phyloP scores from a whole-genome alignment of 2,329 filamentous ascomycete species.

The Neofusicoccum parvum region DNA sequence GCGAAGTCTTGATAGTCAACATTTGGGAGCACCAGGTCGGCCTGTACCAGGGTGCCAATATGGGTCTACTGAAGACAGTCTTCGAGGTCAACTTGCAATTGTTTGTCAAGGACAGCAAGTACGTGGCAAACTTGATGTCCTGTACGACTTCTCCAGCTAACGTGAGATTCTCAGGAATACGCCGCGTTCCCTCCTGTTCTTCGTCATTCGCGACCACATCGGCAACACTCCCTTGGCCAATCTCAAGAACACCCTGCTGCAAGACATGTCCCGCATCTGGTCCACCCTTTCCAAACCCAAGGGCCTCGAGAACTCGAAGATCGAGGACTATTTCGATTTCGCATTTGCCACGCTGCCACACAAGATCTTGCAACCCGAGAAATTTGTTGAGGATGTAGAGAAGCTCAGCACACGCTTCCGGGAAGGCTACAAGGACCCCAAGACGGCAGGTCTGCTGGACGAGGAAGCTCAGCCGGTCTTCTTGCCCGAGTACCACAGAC shows the following conservation, averaged over 20 bases:
- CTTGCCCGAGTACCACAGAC: constrained; percentile 88
- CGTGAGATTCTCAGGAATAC: constrained; percentile 62
- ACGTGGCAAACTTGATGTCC: constrained; percentile 39
- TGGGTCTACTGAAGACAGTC: constrained; percentile 97
- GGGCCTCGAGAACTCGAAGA: constrained; percentile 83
- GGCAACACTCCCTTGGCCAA: constrained; percentile 89
- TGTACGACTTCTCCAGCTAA: constrained; percentile 14
- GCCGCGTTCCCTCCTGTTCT: constrained; percentile 90
- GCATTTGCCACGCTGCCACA: constrained; percentile 94
- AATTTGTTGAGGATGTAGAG: constrained; percentile 79
- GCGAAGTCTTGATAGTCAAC: constrained; percentile 96
- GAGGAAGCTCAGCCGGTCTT: constrained; percentile 80
- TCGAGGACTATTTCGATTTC: constrained; percentile 98
- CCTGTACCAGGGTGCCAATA: constrained; percentile 96
- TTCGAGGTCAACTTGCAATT: constrained; percentile 98
- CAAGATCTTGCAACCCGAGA: constrained; percentile 93
- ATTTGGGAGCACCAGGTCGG: constrained; percentile 99
- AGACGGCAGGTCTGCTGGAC: constrained; percentile 63
- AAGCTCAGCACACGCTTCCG: constrained; percentile 81
- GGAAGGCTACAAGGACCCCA: constrained; percentile 73
- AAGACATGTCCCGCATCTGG: constrained; percentile 93
- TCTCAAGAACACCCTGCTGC: constrained; percentile 83
- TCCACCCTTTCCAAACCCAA: constrained; percentile 86
- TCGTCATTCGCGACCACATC: constrained; percentile 96
- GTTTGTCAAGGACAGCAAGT: constrained; percentile 94